Evolutionary conservation across 2,329 filamentous ascomycete genomes (phyloP), one percentile per base, ranked within the genome.

Genomic region (Rhinocladiella similis): DNA sequence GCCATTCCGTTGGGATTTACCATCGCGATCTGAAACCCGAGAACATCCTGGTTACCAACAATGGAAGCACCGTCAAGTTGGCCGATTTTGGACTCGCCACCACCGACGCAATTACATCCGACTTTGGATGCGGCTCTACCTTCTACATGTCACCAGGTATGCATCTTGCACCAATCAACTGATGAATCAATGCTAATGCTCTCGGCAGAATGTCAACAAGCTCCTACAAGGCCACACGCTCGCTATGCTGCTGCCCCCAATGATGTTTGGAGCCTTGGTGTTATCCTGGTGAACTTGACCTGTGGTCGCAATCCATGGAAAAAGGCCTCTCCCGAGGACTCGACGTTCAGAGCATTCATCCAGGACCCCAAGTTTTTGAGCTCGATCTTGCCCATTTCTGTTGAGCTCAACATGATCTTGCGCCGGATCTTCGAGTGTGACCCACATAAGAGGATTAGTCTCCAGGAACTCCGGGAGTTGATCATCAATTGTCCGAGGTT

Each of bases 91-190:
- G 94, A 71, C 84, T 99, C 53, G 94, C 94, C 57, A 97, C 91
- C 20, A 86, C 85, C 56, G 90, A 93, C 64, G 82, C 85, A 64
- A 81, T 87, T 65, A 96, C 93, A 63, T 89, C 91, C 66, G 94
- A 99, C 73, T 97, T 96, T 75, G 94, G 94, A 69, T 99, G 94
- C 73, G 94, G 94, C 62, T 97, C 94, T 29, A 97, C 93, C 13
- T 97, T 97, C 70, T 99, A 99, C 78, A 99, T 97, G 94, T 96
- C 91, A 70, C 94, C 94, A 84, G 93, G 93, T 97, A 88, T 73
- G 29, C 27, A 13, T 22, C 16, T 12, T 13, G 12, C 1, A 12
- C 10, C 19, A 12, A 18, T 18, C 39, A 42, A 1, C n/a, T 35
- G 9, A 33, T 42, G 20, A 56, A 47, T 39, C 9, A 33, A 43